Base-by-base conservation (phyloP, 2,329 filamentous ascomycete genomes). In the Fusarium nelsonii region DNA sequence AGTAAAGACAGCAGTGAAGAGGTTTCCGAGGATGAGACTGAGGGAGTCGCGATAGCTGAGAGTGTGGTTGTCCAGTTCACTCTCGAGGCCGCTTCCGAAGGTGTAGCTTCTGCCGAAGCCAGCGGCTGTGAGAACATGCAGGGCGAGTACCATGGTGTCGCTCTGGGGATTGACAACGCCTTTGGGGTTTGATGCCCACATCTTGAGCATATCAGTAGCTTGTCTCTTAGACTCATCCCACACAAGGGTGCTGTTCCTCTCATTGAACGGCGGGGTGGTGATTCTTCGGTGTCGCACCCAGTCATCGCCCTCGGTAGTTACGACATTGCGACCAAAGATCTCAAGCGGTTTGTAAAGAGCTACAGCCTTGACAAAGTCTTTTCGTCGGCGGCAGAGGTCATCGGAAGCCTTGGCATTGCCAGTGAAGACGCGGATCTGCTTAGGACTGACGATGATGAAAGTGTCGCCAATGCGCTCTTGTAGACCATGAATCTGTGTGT, bases 401-500 rank as follows among this genome's bases (percentile, higher is more conserved):
- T 71, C 68, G 1, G 55, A 58, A 0, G 69, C 69, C 16, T 69
- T 69, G 3, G 69, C 68, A 6, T 71, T 71, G 0, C 60, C 68
- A 2, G 68, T 71, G 26, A 71, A 71, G 26, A 71, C 51, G 0
- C 69, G 69, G 5, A 71, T 71, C 34, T 71, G 69, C 61, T 69
- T 71, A 0, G 69, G 65, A 8, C 69, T 71, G 18, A 44, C 69
- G 3, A 71, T 71, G 33, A 71, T 71, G 20, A 71, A 71, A 0
- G 69, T 71, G 33, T 71, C 69, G 6, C 68, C 69, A 48, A 71
- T 71, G 6, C 65, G 60, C 8, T 71, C 65, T 44, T 71, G 69
- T 1, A 71, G 58, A 8, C 51, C 58, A 37, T 60, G 45, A 18
- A 71, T 71, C 37, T 71, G 67, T 16, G 65, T 65, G 34, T 71